These are phyloP conservation scores for Avena sativa DNA, from an alignment of 176 grass and related monocot genomes.

Conservation along the genomic window DNA sequence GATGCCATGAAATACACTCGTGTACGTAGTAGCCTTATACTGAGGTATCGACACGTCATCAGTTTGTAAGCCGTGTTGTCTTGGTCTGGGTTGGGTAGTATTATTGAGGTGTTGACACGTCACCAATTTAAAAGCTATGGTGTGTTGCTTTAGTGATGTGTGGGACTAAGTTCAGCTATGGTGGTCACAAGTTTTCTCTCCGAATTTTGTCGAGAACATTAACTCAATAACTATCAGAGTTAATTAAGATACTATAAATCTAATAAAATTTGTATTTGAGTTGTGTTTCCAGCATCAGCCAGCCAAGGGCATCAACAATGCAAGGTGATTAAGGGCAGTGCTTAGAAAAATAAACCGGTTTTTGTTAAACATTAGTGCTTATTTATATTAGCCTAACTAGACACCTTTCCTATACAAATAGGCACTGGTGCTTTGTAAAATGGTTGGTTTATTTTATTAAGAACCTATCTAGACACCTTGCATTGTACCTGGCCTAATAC, in stretches of 20 bases:
- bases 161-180: background rate
- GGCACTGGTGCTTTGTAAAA: no score
- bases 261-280: background rate
- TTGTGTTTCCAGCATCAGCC: background rate
- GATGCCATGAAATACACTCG: background rate
- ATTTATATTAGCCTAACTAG: no score
- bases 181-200: background rate
- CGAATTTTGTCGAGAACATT: background rate
- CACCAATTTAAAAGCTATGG: background rate
- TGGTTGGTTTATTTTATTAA: no score
- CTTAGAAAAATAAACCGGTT: no score
- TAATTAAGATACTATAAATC: background rate
- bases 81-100: background rate
- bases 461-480: no score
- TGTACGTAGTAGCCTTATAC: background rate
- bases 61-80: background rate
- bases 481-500: background rate
- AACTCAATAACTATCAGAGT: background rate
- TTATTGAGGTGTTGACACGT: background rate
- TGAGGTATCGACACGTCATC: constrained; percentile 7
- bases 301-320: background rate
- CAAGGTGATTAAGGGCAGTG: no score
- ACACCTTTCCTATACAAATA: no score
- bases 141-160: background rate
- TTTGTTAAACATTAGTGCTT: no score